Base-by-base conservation (phyloP, 148 eudicot species). In the Cornus suecica region DNA sequence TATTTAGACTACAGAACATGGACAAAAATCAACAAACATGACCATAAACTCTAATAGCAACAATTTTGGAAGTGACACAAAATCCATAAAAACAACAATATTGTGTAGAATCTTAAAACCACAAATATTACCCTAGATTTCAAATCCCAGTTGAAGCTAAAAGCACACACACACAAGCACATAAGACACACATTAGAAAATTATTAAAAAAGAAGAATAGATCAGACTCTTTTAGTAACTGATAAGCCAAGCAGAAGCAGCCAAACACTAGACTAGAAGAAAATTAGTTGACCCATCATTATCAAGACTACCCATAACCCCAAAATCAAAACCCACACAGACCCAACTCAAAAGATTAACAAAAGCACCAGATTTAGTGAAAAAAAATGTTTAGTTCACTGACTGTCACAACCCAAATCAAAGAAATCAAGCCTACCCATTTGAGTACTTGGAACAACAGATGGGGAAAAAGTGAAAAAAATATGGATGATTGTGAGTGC, bases 291-390 rank as follows among this genome's bases (percentile, higher is more conserved):
- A 37, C 42, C 58, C 58, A 52, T 52, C 58, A 52, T 37, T 20
- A 1, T 52, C 20, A 11, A 52, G 22, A 9, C 58, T 52, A 14
- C 56, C 56, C 25, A 23, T 8, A 73, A 69, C 25, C 11, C 27
- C 24, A 20, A 69, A 69, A 30, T 66, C 69, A 23, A 37, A 71
- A n/a, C 26, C 51, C 0, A 0, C 8, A 8, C 42, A 37, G 42
- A 37, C 30, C 29, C 66, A 72, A 23, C 24, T 15, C 28, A 52
- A 22, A 52, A 23, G 25, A 32, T 42, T 25, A 30, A 70, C 9
- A 29, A 15, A 30, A 27, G 11, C 29, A 1, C 67, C 76, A 61
- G 68, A 73, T 73, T 73, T 62, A n/a, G n/a, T n/a, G n/a, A n/a
- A n/a, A n/a, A n/a, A n/a, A n/a, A n/a, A n/a, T n/a, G n/a, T n/a